Percentiles rank a stretch among this genome's conserved stretches.
These are phyloP conservation scores for Fomitopsis palustris DNA, from an alignment of 1,284 basidiomycete species.

Conservation along the genomic window DNA sequence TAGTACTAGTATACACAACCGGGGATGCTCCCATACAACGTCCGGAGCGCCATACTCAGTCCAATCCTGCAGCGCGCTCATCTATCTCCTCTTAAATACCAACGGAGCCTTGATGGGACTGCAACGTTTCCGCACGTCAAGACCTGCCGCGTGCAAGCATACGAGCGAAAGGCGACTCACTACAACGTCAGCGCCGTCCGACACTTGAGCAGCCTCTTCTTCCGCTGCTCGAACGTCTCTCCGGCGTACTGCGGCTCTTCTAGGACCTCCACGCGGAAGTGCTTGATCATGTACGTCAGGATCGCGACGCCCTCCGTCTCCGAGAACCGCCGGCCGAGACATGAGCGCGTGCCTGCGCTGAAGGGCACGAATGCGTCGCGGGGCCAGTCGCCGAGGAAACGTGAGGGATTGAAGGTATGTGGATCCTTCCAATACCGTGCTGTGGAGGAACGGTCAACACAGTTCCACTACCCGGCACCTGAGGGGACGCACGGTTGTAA, in stretches of 20 bases:
- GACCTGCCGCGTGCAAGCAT: background rate
- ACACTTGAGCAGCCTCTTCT: constrained; percentile 21
- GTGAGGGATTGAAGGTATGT: constrained; percentile 30
- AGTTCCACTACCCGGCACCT: background rate
- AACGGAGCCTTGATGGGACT: constrained; percentile 13
- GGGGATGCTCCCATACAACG: no score
- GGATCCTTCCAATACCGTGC: constrained; percentile 35
- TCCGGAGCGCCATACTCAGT: no score
- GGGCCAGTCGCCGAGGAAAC: constrained; percentile 31
- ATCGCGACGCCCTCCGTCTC: constrained; percentile 26
- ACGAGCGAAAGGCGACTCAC: constrained; percentile 4
- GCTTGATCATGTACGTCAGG: constrained; percentile 14
- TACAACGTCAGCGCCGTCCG: constrained; percentile 12
- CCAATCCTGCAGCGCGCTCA: background rate
- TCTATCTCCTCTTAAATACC: constrained; percentile 11
- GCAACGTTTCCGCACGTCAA: background rate
- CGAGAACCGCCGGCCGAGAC: constrained; percentile 35
- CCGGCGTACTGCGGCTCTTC: constrained; percentile 27
- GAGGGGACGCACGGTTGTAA: constrained; percentile 25
- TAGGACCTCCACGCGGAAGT: constrained; percentile 21
- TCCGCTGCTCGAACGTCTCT: constrained; percentile 28
- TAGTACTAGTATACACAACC: no score
- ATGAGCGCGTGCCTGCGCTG: constrained; percentile 32
- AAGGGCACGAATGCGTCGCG: constrained; percentile 36
- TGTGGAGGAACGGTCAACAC: constrained; percentile 4